Base-by-base conservation (phyloP, 352 stramenopile genomes). In the Phytopythium boreale region DNA sequence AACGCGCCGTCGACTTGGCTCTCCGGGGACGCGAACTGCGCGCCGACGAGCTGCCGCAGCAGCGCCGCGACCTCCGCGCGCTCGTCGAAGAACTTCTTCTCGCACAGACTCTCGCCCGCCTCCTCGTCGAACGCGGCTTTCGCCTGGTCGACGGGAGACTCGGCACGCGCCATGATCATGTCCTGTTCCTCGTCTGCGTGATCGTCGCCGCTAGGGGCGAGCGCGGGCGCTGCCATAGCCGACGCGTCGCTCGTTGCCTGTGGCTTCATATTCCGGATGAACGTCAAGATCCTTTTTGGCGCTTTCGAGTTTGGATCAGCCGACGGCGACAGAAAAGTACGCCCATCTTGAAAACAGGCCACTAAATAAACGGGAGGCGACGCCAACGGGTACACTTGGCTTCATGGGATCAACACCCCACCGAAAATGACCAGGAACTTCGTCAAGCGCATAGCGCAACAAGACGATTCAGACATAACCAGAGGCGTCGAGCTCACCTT, bases 31-130 rank as follows among this genome's bases (percentile, higher is more conserved):
- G 67, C 31, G 29, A 81, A 66, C 34, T 69, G 55, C 34, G 66
- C 66, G 43, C 31, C 31, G 15, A 82, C 62, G 39, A 92, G 56
- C 47, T 72, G 70, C 41, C 50, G 62, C n/a, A 92, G 62, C 20
- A 88, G 63, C 47, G 64, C 63, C 36, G 55, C 53, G 51, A 90
- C 74, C 56, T 87, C 66, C 31, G 74, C 69, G 53, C 72, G 83
- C 67, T 92, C 83, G 27, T 78, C 76, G 62, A 92, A 92, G 70
- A 88, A 89, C 59, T 81, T 84, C 51, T 71, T 79, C 59, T 86
- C 77, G 53, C 67, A 76, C 36, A 67, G 79, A 43, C 75, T 84
- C 63, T 90, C 80, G 56, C 52, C 66, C 43, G 71, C 65, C 51
- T 56, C 22, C 11, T 61, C 58, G 58, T 55, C 47, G n/a, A 20